phyloP scores from a whole-genome alignment of 192 early-diverging fungal species.

The Coemansia sp. region DNA sequence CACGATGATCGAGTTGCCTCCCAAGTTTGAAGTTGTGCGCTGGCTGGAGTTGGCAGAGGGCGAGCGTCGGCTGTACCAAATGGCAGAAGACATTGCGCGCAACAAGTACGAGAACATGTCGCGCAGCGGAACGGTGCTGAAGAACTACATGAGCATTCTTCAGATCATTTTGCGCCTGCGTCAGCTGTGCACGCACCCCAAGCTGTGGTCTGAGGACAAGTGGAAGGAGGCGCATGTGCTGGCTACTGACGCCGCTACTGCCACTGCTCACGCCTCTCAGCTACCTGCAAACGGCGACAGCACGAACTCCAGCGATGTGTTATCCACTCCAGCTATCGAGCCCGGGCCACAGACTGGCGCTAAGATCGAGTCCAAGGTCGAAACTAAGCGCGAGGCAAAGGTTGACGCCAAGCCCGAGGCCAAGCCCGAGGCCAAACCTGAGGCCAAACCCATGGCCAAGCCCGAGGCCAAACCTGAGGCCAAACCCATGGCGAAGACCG shows the following conservation, averaged over 20 bases:
- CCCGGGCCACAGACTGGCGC: neutral
- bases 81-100: constrained; percentile 65
- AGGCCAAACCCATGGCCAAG: neutral
- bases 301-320: neutral
- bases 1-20: constrained; percentile 76
- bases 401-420: neutral
- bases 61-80: constrained; percentile 70
- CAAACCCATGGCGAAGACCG: constrained; percentile 3
- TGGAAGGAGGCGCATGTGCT: constrained; percentile 46
- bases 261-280: constrained; percentile 7
- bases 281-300: neutral
- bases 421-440: neutral
- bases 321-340: neutral
- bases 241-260: constrained; percentile 21
- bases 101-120: constrained; percentile 62
- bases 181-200: constrained; percentile 70
- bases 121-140: constrained; percentile 59
- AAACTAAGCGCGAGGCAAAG: neutral
- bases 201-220: constrained; percentile 46
- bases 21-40: constrained; percentile 58
- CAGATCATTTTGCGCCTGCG: constrained; percentile 58
- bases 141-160: constrained; percentile 67
- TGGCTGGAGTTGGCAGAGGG: constrained; percentile 62
- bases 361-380: neutral
- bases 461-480: neutral